Conservation (phyloP, 768 basidiomycete genomes). For the Mycena venus region DNA sequence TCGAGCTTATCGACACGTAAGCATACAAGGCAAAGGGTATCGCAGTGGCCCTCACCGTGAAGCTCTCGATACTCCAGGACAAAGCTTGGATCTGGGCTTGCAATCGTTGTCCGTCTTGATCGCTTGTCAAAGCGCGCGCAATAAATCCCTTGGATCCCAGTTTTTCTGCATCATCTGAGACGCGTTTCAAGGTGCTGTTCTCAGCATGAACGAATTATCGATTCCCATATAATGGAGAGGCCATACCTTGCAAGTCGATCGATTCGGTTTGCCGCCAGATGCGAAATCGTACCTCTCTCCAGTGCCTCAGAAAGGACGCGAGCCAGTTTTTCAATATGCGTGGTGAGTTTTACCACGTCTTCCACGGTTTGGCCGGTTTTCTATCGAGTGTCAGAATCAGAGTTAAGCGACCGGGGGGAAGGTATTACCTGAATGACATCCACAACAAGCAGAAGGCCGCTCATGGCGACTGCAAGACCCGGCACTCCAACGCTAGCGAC, state of each 20-base stretch:
- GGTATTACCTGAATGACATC: too few species aligned
- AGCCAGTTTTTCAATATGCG: neutral
- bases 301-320: neutral
- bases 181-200: neutral
- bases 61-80: neutral
- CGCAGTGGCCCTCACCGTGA: neutral
- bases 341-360: neutral
- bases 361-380: neutral
- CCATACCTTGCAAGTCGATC: neutral
- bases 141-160: neutral
- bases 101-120: neutral
- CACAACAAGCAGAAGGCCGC: neutral
- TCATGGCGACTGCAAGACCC: neutral
- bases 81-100: neutral
- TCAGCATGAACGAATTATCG: neutral
- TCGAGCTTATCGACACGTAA: neutral
- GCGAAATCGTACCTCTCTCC: neutral
- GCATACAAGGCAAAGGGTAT: neutral
- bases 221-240: too few species aligned
- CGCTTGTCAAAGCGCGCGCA: neutral
- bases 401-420: too few species aligned
- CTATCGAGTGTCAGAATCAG: too few species aligned
- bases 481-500: neutral
- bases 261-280: neutral
- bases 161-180: neutral